A percentile compares a stretch with the other conserved stretches of the same genome.
These are phyloP conservation scores for Begonia loranthoides DNA, from an alignment of 306 rosid genomes.

Conservation along the genomic window DNA sequence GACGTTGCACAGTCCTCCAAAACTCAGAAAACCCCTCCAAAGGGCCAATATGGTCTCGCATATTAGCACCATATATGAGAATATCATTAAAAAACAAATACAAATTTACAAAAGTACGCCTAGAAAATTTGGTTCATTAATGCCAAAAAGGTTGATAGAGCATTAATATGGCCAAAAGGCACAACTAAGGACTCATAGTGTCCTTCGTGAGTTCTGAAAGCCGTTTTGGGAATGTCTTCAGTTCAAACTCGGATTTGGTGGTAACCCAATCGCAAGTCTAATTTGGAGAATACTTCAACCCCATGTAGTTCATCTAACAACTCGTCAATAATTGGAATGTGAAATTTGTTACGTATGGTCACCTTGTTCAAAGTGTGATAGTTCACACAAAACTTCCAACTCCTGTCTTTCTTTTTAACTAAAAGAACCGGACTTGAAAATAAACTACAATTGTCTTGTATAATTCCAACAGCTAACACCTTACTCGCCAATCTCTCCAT, in stretches of 20 bases:
- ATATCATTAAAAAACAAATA: slow-evolving; percentile 7
- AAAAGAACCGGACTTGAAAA: too few species aligned
- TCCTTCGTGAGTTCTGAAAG: background rate
- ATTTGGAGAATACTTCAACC: background rate
- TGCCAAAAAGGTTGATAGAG: background rate
- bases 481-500: background rate
- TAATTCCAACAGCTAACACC: background rate
- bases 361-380: background rate
- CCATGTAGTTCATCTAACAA: background rate
- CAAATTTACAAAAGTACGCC: background rate
- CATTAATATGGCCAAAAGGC: slow-evolving; percentile 1
- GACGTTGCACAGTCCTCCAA: too few species aligned
- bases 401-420: background rate
- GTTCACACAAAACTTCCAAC: background rate
- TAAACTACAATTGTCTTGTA: background rate
- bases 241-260: background rate
- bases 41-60: background rate
- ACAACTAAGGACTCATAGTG: slow-evolving; percentile 4
- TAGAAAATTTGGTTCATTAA: background rate
- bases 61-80: background rate
- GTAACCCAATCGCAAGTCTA: background rate
- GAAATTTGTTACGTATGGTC: background rate
- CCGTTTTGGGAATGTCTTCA: background rate
- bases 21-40: fast-evolving
- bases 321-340: background rate